These are phyloP conservation scores for Hypoxylon intermedium DNA, from an alignment of 495 filamentous ascomycete genomes.

Conservation along the genomic window DNA sequence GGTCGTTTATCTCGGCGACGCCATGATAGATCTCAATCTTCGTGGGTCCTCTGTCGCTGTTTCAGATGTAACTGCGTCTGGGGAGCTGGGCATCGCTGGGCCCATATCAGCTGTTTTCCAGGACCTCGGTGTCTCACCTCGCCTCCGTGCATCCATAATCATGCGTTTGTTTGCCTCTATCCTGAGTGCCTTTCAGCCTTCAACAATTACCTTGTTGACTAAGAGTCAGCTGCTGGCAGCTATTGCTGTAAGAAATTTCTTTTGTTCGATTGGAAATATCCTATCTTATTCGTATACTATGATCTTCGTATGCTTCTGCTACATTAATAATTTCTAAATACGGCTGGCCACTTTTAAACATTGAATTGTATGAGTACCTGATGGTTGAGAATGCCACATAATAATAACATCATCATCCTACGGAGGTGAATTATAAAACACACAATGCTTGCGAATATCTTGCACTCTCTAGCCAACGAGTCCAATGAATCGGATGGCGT, in stretches of 20 bases:
- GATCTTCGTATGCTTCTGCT: constrained; percentile 29
- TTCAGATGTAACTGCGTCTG: constrained; percentile 31
- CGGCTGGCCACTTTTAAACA: constrained; percentile 17
- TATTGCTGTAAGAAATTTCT: constrained; percentile 1
- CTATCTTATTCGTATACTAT: constrained; percentile 21
- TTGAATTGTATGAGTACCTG: constrained; percentile 1
- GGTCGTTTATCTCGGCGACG: not conserved
- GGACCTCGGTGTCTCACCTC: constrained; percentile 34
- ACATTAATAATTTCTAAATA: constrained; percentile 16
- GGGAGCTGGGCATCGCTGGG: constrained; percentile 30
- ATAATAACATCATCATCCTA: constrained; percentile 14
- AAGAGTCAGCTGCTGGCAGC: constrained; percentile 29
- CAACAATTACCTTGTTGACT: constrained; percentile 8
- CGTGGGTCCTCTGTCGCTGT: constrained; percentile 24
- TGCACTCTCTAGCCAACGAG: constrained; percentile 31
- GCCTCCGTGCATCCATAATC: constrained; percentile 34
- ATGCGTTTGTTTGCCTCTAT: constrained; percentile 25
- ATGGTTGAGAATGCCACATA: constrained; percentile 14
- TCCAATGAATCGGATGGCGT: constrained; percentile 32
- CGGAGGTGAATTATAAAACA: constrained; percentile 17
- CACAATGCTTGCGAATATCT: constrained; percentile 35
- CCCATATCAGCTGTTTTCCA: constrained; percentile 45
- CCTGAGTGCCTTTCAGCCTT: constrained; percentile 3
- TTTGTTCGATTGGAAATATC: not conserved
- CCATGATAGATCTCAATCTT: constrained; percentile 2